Conservation (phyloP, 768 basidiomycete genomes). For the Mycena pura region DNA sequence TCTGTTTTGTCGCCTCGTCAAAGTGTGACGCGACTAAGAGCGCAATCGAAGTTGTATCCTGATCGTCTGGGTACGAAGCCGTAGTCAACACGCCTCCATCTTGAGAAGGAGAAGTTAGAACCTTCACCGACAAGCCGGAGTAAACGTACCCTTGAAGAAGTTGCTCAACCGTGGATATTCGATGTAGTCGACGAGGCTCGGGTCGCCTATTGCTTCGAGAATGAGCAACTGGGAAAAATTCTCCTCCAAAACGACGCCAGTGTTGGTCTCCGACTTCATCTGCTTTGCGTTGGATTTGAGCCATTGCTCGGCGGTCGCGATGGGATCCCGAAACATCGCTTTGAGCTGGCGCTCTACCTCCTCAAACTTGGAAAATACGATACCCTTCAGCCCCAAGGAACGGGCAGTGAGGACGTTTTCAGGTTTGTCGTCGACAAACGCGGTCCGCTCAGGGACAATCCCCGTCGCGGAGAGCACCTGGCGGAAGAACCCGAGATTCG, state of each 20-base stretch:
- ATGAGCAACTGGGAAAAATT: slow-evolving; percentile 68
- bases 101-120: slow-evolving; percentile 27
- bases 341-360: slow-evolving; percentile 53
- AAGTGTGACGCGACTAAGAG: slow-evolving; percentile 48
- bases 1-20: slow-evolving; percentile 40
- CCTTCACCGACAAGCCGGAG: background rate
- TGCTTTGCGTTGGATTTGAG: slow-evolving; percentile 47
- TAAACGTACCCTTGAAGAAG: slow-evolving; percentile 54
- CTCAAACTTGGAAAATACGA: slow-evolving; percentile 48
- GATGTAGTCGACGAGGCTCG: slow-evolving; percentile 52
- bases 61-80: slow-evolving; percentile 57
- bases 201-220: slow-evolving; percentile 55
- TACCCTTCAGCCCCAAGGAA: slow-evolving; percentile 61
- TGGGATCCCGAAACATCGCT: slow-evolving; percentile 55
- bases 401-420: slow-evolving; percentile 66
- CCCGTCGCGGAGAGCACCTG: slow-evolving; percentile 53
- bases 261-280: slow-evolving; percentile 53
- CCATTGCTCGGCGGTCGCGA: slow-evolving; percentile 48
- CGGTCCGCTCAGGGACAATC: slow-evolving; percentile 51
- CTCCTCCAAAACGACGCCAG: slow-evolving; percentile 48
- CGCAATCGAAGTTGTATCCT: slow-evolving; percentile 65
- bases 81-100: slow-evolving; percentile 52
- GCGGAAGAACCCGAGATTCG: slow-evolving; percentile 53
- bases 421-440: slow-evolving; percentile 66
- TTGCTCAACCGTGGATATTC: slow-evolving; percentile 56